Conservation (phyloP, 371 early-diverging fungal species). For the Rhizopus delemar region DNA sequence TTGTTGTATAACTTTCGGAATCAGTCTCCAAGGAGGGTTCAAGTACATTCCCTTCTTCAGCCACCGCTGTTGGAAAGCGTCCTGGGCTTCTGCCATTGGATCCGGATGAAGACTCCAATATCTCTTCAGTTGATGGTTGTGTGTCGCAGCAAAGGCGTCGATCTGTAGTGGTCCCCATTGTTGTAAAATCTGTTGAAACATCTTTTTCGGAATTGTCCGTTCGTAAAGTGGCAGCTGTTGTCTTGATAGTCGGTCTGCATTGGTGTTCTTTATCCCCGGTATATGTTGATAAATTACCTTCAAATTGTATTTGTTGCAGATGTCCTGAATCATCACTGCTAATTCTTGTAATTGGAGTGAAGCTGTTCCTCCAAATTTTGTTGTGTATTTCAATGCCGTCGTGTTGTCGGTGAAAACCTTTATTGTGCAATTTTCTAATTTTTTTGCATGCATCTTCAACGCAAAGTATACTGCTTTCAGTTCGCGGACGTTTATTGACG, state of each 20-base stretch:
- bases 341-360: slow-evolving; percentile 8
- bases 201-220: slow-evolving; percentile 2
- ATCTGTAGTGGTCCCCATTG: slow-evolving; percentile 10
- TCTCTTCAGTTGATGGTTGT: neutral
- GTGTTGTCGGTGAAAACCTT: slow-evolving; percentile 15
- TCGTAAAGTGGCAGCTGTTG: slow-evolving; percentile 20
- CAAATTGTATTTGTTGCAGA: slow-evolving; percentile 12
- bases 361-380: slow-evolving; percentile 16
- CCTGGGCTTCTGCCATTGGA: neutral
- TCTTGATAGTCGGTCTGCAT: slow-evolving; percentile 12
- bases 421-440: slow-evolving; percentile 2
- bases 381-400: slow-evolving; percentile 17
- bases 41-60: slow-evolving; percentile 3
- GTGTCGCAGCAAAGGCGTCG: neutral
- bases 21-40: slow-evolving; percentile 5
- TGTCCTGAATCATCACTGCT: slow-evolving; percentile 17
- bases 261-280: slow-evolving; percentile 5
- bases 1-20: slow-evolving; percentile 1
- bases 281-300: slow-evolving; percentile 17
- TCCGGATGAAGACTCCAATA: neutral
- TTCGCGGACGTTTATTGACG: slow-evolving; percentile 26
- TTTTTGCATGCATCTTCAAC: slow-evolving; percentile 10
- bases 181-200: slow-evolving; percentile 1
- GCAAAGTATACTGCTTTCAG: too few relatives aligned
- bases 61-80: slow-evolving; percentile 6